Conservation (phyloP, 164 flowering plant species). For the Magnolia changhungtana region DNA sequence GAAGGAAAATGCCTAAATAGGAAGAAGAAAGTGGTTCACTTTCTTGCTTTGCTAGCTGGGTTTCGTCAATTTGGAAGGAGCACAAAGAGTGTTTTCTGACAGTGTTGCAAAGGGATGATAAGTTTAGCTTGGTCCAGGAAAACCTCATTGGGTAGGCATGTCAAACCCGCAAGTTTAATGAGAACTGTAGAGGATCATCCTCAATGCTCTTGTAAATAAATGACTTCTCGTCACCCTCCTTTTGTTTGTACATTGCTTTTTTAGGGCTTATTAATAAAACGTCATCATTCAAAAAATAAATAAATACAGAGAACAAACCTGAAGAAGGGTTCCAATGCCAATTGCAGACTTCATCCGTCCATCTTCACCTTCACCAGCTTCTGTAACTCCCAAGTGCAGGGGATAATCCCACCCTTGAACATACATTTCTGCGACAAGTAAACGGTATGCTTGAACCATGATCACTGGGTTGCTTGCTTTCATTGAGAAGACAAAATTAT, state of each 20-base stretch:
- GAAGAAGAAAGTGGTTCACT: no score
- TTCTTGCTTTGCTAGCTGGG: no score
- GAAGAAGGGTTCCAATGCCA: constrained; percentile 97
- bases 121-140: not conserved
- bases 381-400: constrained; percentile 93
- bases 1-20: no score
- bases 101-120: no score
- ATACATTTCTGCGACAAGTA: constrained; percentile 96
- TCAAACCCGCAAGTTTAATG: not conserved
- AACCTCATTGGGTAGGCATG: not conserved
- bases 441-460: constrained; percentile 97
- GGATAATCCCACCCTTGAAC: constrained; percentile 98
- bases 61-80: no score
- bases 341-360: constrained; percentile 99
- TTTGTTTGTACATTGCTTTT: no score
- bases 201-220: no score
- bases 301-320: constrained; percentile 35
- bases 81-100: not conserved
- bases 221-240: not conserved
- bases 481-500: constrained; percentile 96
- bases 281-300: not conserved
- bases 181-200: not conserved
- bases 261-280: no score
- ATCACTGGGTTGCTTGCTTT: constrained; percentile 98
- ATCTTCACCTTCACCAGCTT: constrained; percentile 99